phyloP scores from a whole-genome alignment of 1,284 basidiomycete species.

The Ceratobasidium papillatum region DNA sequence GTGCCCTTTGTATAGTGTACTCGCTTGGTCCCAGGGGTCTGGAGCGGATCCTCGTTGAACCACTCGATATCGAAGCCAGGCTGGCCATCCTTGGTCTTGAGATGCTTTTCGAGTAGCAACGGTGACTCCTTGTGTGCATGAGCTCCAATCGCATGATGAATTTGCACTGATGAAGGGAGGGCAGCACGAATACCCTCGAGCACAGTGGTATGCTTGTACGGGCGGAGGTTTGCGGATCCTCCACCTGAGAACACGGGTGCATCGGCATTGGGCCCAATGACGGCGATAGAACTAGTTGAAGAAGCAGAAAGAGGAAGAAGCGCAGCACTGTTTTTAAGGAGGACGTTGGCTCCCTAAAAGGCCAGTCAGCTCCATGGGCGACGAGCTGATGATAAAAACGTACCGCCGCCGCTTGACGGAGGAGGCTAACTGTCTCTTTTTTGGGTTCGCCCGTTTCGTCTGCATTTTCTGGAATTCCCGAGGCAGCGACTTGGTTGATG shows the following conservation, averaged over 20 bases:
- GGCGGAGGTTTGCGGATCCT: constrained; percentile 61
- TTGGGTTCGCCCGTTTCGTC: constrained; percentile 48
- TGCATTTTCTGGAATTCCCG: constrained; percentile 43
- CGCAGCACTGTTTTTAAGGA: constrained; percentile 60
- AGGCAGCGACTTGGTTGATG: constrained; percentile 46
- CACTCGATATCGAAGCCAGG: constrained; percentile 56
- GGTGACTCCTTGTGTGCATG: constrained; percentile 31
- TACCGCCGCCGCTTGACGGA: constrained; percentile 57
- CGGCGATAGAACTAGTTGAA: constrained; percentile 57
- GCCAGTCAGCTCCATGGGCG: constrained; percentile 53
- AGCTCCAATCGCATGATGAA: constrained; percentile 51
- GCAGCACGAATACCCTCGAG: constrained; percentile 60
- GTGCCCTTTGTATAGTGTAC: constrained; percentile 47
- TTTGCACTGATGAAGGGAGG: background rate
- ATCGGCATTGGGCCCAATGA: constrained; percentile 69
- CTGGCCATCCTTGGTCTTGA: constrained; percentile 47
- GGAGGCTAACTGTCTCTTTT: constrained; percentile 54
- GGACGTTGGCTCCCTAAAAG: constrained; percentile 52
- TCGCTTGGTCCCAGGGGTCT: constrained; percentile 48
- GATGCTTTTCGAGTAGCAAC: constrained; percentile 51
- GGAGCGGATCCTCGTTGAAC: constrained; percentile 56
- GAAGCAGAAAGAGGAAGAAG: constrained; percentile 55
- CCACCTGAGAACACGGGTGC: constrained; percentile 62
- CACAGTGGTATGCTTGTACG: constrained; percentile 58
- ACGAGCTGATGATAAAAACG: constrained; percentile 53